These are phyloP conservation scores for Sinapis alba DNA, from an alignment of 441 rosid species.

Conservation along the genomic window DNA sequence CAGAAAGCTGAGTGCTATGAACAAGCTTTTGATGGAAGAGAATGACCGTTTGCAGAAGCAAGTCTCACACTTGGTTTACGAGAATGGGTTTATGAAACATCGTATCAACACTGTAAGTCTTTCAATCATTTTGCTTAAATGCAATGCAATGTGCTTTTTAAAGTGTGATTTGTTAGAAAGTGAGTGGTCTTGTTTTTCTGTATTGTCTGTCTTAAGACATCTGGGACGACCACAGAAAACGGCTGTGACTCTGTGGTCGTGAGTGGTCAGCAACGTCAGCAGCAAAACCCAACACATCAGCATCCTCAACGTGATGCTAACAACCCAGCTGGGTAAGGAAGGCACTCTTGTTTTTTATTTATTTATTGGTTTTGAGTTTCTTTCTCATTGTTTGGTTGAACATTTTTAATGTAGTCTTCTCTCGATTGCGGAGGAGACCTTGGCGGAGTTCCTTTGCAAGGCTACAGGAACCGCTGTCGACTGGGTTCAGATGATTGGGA, in stretches of 20 bases:
- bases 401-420: slow-evolving; percentile 55
- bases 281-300: slow-evolving; percentile 87
- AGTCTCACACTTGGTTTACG: slow-evolving; percentile 86
- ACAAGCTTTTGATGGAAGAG: slow-evolving; percentile 91
- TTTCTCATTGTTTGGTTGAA: background rate
- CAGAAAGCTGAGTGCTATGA: slow-evolving; percentile 81
- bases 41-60: slow-evolving; percentile 92
- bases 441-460: slow-evolving; percentile 96
- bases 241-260: slow-evolving; percentile 96
- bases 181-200: background rate
- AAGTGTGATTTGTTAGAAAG: background rate
- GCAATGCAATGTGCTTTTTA: background rate
- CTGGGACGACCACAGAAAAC: slow-evolving; percentile 89
- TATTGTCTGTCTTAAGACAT: slow-evolving; percentile 42
- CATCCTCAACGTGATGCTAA: slow-evolving; percentile 87
- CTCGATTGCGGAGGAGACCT: slow-evolving; percentile 91
- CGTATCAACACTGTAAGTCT: slow-evolving; percentile 70
- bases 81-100: slow-evolving; percentile 77
- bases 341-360: background rate
- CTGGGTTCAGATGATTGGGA: slow-evolving; percentile 99
- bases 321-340: slow-evolving; percentile 85
- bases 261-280: slow-evolving; percentile 88
- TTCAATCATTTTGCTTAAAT: background rate
- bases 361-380: background rate
- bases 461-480: slow-evolving; percentile 99